Evolutionary conservation across 352 stramenopile genomes (phyloP).

Genomic region (Globisporangium barbulae): DNA sequence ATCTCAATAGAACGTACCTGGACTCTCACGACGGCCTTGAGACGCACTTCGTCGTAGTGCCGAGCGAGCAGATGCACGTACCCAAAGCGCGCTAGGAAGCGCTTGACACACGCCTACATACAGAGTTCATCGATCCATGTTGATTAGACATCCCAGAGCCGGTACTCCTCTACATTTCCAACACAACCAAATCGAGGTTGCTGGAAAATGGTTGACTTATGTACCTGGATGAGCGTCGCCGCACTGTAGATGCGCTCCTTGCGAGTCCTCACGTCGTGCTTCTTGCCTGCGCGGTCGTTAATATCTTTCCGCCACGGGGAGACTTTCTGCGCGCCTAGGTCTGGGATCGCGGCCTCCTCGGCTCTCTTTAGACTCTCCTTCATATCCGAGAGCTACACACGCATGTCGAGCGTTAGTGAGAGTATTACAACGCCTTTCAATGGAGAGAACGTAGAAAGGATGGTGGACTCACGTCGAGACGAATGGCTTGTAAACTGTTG

Average conservation of each 20-base stretch:
- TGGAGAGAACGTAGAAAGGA: background rate
- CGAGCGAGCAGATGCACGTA: constrained; percentile 35
- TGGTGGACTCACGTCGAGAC: constrained; percentile 27
- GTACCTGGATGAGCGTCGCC: constrained; percentile 44
- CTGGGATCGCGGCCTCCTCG: background rate
- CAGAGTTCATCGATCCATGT: background rate
- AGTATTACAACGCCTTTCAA: background rate
- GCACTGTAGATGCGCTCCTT: constrained; percentile 40
- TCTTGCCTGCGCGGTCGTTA: constrained; percentile 36
- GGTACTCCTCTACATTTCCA: background rate
- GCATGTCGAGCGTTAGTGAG: background rate
- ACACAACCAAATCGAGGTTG: background rate
- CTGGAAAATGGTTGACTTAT: background rate
- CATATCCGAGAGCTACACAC: constrained; percentile 51
- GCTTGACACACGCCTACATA: constrained; percentile 35
- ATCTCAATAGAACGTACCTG: constrained; percentile 28
- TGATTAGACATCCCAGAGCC: background rate
- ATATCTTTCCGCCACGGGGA: constrained; percentile 50
- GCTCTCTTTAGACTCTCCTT: constrained; percentile 26
- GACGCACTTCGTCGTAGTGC: constrained; percentile 41
- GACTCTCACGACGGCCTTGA: constrained; percentile 38
- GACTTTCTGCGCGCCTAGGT: background rate
- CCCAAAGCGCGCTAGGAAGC: constrained; percentile 45
- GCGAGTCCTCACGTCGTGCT: constrained; percentile 33
- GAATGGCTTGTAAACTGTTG: constrained; percentile 35